These are phyloP conservation scores for Sclerotinia minor DNA, from an alignment of 2,329 filamentous ascomycete species.

Conservation along the genomic window DNA sequence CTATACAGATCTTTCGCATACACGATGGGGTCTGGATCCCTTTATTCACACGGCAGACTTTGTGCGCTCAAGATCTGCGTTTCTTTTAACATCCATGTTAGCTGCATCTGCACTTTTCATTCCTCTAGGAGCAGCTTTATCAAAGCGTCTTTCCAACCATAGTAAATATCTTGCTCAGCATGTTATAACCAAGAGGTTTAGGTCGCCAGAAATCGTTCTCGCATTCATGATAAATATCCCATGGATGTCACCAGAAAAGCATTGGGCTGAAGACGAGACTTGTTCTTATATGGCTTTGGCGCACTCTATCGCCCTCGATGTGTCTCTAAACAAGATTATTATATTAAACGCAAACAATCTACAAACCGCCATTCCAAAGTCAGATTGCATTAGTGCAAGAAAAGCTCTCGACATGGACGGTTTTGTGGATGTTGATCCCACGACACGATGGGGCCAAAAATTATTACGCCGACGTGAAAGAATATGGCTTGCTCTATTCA, in stretches of 20 bases:
- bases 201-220: conserved; percentile 72
- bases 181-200: conserved; percentile 60
- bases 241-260: conserved; percentile 69
- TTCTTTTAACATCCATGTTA: conserved; percentile 70
- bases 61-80: conserved; percentile 66
- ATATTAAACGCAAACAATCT: conserved; percentile 51
- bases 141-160: conserved; percentile 65
- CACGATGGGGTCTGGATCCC: conserved; percentile 71
- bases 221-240: conserved; percentile 76
- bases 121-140: conserved; percentile 62
- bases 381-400: conserved; percentile 67
- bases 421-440: conserved; percentile 61
- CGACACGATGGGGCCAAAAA: conserved; percentile 59
- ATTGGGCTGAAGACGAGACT: conserved; percentile 71
- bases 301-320: conserved; percentile 66
- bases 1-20: conserved; percentile 69
- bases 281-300: conserved; percentile 71
- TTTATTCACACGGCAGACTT: conserved; percentile 64
- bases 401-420: conserved; percentile 68
- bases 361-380: conserved; percentile 55
- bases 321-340: conserved; percentile 68
- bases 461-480: conserved; percentile 65
- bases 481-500: conserved; percentile 71
- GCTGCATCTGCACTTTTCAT: conserved; percentile 68
- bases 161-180: conserved; percentile 61